Conservation (phyloP, 768 basidiomycete genomes). For the Trametes gibbosa region DNA sequence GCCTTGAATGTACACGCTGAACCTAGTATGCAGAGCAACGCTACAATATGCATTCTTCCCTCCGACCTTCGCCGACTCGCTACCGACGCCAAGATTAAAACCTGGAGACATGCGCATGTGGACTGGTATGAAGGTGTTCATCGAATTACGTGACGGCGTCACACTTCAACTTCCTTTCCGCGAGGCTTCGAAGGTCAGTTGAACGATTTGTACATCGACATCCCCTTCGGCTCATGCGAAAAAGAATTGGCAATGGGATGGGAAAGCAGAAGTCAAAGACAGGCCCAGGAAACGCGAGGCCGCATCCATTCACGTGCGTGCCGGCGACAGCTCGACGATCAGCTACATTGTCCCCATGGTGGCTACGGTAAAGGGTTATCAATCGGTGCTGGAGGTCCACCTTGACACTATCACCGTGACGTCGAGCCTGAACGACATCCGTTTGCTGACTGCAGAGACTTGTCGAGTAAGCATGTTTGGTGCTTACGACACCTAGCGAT, state of each 20-base stretch:
- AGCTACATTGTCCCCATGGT: constrained; percentile 85
- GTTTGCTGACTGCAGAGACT: constrained; percentile 71
- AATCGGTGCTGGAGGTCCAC: constrained; percentile 76
- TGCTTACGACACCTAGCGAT: not conserved
- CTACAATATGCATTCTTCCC: constrained; percentile 86
- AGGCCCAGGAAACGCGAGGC: constrained; percentile 59
- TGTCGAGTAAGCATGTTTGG: constrained; percentile 55
- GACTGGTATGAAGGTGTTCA: constrained; percentile 75
- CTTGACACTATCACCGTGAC: constrained; percentile 74
- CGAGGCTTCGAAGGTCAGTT: constrained; percentile 77
- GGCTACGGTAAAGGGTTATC: constrained; percentile 69
- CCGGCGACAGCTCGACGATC: constrained; percentile 82
- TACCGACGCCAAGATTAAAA: constrained; percentile 53
- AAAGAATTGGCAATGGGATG: constrained; percentile 98
- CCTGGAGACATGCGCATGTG: constrained; percentile 83
- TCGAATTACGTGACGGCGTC: constrained; percentile 78
- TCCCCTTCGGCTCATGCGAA: too few relatives aligned
- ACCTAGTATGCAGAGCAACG: constrained; percentile 47
- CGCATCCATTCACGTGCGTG: constrained; percentile 68
- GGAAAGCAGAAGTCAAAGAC: constrained; percentile 42
- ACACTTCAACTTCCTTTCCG: constrained; percentile 85
- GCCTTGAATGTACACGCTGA: not conserved
- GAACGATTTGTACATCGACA: not conserved
- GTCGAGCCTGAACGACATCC: constrained; percentile 87
- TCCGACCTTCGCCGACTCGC: constrained; percentile 62